Conservation (phyloP, 768 basidiomycete species). For the Suillus paluster region DNA sequence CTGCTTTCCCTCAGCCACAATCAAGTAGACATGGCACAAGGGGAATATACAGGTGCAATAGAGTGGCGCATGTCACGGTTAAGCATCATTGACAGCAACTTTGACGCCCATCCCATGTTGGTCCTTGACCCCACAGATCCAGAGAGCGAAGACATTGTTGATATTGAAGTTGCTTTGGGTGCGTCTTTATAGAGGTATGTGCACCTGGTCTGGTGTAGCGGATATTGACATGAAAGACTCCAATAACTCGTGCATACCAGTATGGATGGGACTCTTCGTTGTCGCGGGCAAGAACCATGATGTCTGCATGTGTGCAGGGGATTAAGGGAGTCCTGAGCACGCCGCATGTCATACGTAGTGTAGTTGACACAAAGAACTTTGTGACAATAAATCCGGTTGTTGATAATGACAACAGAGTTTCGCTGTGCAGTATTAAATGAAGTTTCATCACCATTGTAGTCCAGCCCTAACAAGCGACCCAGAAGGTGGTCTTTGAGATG, state of each 20-base stretch:
- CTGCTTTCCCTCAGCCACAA: slow-evolving; percentile 69
- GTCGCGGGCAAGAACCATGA: too few relatives aligned
- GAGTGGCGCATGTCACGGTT: slow-evolving; percentile 78
- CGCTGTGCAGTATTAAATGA: too few relatives aligned
- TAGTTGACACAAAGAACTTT: slow-evolving; percentile 19
- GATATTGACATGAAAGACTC: too few relatives aligned
- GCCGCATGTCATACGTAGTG: slow-evolving; percentile 31
- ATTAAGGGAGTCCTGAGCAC: slow-evolving; percentile 35
- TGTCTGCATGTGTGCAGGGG: too few relatives aligned
- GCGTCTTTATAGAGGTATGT: too few relatives aligned
- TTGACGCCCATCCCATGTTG: slow-evolving; percentile 47
- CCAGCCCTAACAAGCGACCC: too few relatives aligned
- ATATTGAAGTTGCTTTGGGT: slow-evolving; percentile 57
- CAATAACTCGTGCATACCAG: too few relatives aligned
- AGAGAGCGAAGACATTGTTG: slow-evolving; percentile 57
- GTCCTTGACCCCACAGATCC: slow-evolving; percentile 45
- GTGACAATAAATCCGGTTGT: slow-evolving; percentile 31
- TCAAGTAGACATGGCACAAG: slow-evolving; percentile 70
- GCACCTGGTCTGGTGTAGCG: too few relatives aligned
- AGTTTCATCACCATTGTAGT: too few relatives aligned
- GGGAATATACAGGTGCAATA: slow-evolving; percentile 75
- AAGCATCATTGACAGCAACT: slow-evolving; percentile 59
- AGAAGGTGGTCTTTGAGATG: too few relatives aligned
- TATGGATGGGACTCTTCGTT: too few relatives aligned
- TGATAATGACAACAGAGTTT: slow-evolving; percentile 28